A percentile compares a stretch with the other conserved stretches of the same genome.
These are phyloP conservation scores for Wallacemonas collosoma DNA, from an alignment of 208 protist species.

Conservation along the genomic window DNA sequence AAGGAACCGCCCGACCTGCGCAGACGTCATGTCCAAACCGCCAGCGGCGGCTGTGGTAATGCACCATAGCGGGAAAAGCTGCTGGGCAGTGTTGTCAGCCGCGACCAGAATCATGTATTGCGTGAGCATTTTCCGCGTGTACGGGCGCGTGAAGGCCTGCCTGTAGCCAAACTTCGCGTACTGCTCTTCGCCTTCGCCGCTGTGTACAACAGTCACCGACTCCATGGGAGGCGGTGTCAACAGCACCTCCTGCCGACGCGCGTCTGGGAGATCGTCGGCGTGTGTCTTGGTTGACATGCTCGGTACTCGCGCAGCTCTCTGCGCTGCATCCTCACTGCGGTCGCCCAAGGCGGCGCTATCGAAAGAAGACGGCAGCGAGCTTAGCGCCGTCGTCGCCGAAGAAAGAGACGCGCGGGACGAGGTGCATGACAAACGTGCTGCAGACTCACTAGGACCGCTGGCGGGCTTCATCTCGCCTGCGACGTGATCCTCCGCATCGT, in stretches of 20 bases:
- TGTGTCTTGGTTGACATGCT: background rate
- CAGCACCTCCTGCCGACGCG: background rate
- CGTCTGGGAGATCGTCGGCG: background rate
- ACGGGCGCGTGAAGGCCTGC: conserved; percentile 34
- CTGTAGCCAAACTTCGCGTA: conserved; percentile 49
- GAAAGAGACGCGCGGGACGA: background rate
- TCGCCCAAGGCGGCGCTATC: background rate
- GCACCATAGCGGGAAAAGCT: conserved; percentile 54
- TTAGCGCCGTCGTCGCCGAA: background rate
- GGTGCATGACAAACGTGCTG: background rate
- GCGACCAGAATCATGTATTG: conserved; percentile 58
- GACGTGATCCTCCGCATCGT: background rate
- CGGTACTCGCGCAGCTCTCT: too few relatives aligned
- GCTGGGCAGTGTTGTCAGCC: conserved; percentile 33
- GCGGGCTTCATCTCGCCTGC: background rate
- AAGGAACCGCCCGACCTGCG: conserved; percentile 40
- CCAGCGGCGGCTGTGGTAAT: conserved; percentile 31
- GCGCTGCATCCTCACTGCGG: background rate
- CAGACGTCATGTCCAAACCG: conserved; percentile 34
- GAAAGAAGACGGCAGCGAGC: background rate
- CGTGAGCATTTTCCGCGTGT: conserved; percentile 52
- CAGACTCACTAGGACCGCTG: background rate
- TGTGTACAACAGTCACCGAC: background rate
- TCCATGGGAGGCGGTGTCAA: conserved; percentile 2
- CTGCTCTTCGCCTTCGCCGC: background rate